Percentiles rank a stretch among this genome's conserved stretches.
Conservation (phyloP, 495 filamentous ascomycete genomes). For the Viridothelium virens region DNA sequence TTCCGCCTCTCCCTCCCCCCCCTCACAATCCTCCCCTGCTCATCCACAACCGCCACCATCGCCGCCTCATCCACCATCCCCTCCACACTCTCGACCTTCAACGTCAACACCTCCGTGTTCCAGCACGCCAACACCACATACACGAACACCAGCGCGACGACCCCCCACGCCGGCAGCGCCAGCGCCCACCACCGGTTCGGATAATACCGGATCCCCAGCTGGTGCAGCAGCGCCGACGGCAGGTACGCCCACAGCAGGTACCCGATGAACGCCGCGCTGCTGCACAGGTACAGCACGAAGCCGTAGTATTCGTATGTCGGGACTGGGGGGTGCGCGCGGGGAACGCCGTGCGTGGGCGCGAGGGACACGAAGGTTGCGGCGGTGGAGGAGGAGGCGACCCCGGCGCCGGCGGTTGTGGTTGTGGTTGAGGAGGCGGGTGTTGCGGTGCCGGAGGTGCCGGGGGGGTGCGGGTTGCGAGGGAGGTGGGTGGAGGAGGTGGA, state of each 20-base stretch:
- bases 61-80: constrained; percentile 88
- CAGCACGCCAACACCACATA: constrained; percentile 89
- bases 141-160: constrained; percentile 83
- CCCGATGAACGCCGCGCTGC: constrained; percentile 69
- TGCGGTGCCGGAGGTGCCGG: constrained; percentile 31
- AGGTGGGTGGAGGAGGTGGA: constrained; percentile 54
- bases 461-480: constrained; percentile 17
- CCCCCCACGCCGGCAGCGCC: constrained; percentile 80
- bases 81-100: constrained; percentile 72
- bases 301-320: constrained; percentile 99
- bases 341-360: constrained; percentile 59
- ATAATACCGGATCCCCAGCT: constrained; percentile 92
- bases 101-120: constrained; percentile 80
- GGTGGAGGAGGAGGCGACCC: constrained; percentile 49
- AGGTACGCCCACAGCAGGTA: constrained; percentile 94
- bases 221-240: constrained; percentile 83
- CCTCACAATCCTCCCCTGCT: constrained; percentile 49
- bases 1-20: constrained; percentile 34
- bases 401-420: constrained; percentile 51
- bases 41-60: constrained; percentile 74
- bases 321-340: constrained; percentile 82
- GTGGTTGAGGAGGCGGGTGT: constrained; percentile 38
- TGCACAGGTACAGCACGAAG: constrained; percentile 88
- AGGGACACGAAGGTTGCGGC: no score
- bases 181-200: constrained; percentile 96